phyloP scores from a whole-genome alignment of 352 stramenopile genomes.

The Phytopythium chamaehyphon region DNA sequence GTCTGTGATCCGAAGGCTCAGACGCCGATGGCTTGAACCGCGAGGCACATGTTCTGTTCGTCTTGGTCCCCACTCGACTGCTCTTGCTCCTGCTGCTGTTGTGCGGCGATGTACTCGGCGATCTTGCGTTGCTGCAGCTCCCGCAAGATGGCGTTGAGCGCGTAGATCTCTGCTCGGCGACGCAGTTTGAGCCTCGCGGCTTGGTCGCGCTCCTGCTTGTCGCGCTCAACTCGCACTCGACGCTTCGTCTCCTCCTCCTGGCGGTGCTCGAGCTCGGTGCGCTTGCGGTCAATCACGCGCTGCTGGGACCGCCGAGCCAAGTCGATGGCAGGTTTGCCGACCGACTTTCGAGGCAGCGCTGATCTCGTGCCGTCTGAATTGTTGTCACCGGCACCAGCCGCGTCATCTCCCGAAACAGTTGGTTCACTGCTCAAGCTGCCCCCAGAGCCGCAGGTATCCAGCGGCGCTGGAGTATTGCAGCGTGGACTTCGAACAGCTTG shows the following conservation, averaged over 20 bases:
- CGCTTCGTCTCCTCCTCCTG: conserved; percentile 40
- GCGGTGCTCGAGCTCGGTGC: conserved; percentile 47
- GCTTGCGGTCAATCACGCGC: conserved; percentile 55
- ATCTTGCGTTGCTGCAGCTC: conserved; percentile 69
- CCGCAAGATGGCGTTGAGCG: conserved; percentile 56
- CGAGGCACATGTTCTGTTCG: neutral
- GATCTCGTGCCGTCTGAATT: neutral
- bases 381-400: conserved; percentile 6
- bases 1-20: neutral
- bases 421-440: conserved; percentile 1
- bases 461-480: neutral
- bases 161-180: conserved; percentile 68
- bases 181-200: conserved; percentile 38
- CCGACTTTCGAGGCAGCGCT: neutral
- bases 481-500: conserved; percentile 45
- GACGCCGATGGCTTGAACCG: conserved; percentile 1
- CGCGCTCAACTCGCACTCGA: conserved; percentile 23
- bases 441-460: conserved; percentile 3
- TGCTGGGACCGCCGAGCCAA: conserved; percentile 38
- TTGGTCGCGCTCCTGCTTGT: conserved; percentile 52
- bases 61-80: neutral
- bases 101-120: conserved; percentile 33
- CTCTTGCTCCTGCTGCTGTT: conserved; percentile 23
- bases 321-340: conserved; percentile 13
- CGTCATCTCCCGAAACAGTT: neutral